Evolutionary conservation across 148 eudicot species (phyloP), one percentile per base, ranked within the genome.

Genomic region (Nepenthes mirabilis): DNA sequence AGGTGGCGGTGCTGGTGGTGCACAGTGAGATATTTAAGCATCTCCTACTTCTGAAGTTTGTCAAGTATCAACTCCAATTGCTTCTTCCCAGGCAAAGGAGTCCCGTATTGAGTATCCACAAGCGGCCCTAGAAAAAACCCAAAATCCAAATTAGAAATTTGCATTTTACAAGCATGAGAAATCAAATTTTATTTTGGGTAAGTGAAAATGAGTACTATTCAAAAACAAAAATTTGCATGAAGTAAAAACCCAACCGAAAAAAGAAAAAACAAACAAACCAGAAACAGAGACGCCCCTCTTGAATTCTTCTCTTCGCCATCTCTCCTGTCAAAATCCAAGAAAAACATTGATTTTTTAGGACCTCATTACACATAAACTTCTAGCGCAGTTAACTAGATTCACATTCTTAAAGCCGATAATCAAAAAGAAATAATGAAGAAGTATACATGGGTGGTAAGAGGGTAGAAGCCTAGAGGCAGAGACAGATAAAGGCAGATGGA

Each of bases 41-140:
- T 54, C 48, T 52, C 96, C 51, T 79, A 93, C 98, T 88, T 93
- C 67, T 91, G 98, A 70, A 91, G 96, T 65, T 83, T 91, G 69
- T 91, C 96, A 23, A 91, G 80, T 63, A 86, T 78, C 76, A 88
- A 72, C 74, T 82, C 91, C 80, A 91, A 68, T 8, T 73, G 76
- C 75, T 88, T 88, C 73, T 80, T 91, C 61, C 82, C 96, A n/a
- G 94, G 98, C 76, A 91, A 55, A 9, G 78, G 79, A 9, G 79
- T 6, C 37, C 65, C 73, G 62, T 66, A 58, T 50, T 58, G 69
- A 56, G 51, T 64, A 57, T 65, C 72, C 0, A 51, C 32, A 3
- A 23, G 56, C 4, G 45, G 35, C n/a, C 65, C 65, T 51, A 33
- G 96, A 71, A 93, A 65, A 61, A 47, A 36, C 33, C 51, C 62